Percentiles rank a stretch among this genome's conserved stretches.
phyloP scores from a whole-genome alignment of 208 protist species.

The Trichomonas gallinae region DNA sequence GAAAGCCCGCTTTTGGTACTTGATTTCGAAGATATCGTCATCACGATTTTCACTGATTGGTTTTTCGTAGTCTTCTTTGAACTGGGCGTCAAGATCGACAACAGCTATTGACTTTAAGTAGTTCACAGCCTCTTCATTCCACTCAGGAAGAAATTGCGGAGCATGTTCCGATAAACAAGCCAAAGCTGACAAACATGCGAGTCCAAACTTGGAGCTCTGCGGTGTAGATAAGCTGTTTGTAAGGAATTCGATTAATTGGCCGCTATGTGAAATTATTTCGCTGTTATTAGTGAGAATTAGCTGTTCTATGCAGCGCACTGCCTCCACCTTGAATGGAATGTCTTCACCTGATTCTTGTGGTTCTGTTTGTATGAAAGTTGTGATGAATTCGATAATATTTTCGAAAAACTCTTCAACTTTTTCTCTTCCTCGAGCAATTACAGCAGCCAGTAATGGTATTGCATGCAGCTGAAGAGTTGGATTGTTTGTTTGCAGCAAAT shows the following conservation, averaged over 20 bases:
- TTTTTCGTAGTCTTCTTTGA: not conserved
- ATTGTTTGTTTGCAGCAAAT: not conserved
- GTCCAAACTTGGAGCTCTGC: not conserved
- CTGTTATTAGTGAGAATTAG: not conserved
- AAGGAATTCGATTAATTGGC: not conserved
- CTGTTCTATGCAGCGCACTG: not conserved
- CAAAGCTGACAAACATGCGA: not conserved
- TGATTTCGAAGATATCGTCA: not conserved
- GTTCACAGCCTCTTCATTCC: not conserved
- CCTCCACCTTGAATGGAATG: not conserved
- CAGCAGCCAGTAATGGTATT: not conserved
- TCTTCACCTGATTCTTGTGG: not conserved
- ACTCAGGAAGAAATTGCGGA: not conserved
- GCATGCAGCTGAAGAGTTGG: not conserved
- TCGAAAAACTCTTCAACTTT: not conserved
- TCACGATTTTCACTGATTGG: not conserved
- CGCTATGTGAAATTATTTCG: not conserved
- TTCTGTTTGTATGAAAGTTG: not conserved
- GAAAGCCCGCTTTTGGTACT: not conserved
- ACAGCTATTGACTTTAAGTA: not conserved
- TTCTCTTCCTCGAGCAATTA: not conserved
- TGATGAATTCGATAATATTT: not conserved
- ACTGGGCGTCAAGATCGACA: not conserved
- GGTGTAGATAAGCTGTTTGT: not conserved
- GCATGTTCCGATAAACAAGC: not conserved